Evolutionary conservation across 164 flowering plant species (phyloP).

Genomic region (Tetrastigma voinierianum): DNA sequence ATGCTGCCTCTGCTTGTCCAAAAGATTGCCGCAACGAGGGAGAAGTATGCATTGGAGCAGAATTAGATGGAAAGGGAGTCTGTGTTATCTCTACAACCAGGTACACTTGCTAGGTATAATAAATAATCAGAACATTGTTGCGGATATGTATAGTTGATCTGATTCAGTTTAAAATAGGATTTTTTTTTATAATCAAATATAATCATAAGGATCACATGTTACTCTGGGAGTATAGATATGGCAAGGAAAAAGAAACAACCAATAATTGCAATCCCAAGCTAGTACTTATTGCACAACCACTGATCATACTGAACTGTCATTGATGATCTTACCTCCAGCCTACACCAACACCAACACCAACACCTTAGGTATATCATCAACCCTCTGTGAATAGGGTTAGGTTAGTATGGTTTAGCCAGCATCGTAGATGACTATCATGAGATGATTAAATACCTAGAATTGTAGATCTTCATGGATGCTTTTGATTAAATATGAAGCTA

Average conservation of each 20-base stretch:
- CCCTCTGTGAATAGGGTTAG: neutral
- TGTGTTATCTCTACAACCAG: constrained; percentile 85
- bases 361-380: neutral
- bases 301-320: neutral
- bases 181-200: too few relatives aligned
- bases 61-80: constrained; percentile 60
- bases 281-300: too few relatives aligned
- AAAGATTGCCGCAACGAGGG: constrained; percentile 49
- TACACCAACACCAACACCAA: neutral
- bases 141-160: neutral
- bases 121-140: neutral
- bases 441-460: too few relatives aligned
- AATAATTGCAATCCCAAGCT: too few relatives aligned
- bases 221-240: too few relatives aligned
- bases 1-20: constrained; percentile 51
- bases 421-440: neutral
- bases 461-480: too few relatives aligned
- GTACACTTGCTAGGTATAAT: constrained; percentile 29
- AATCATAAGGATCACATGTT: too few relatives aligned
- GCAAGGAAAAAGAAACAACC: too few relatives aligned
- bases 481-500: too few relatives aligned
- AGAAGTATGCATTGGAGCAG: constrained; percentile 65
- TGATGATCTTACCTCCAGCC: neutral
- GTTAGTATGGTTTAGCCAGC: neutral
- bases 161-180: neutral